Base-by-base conservation (phyloP, 768 basidiomycete genomes). In the Glaciozyma martinii region DNA sequence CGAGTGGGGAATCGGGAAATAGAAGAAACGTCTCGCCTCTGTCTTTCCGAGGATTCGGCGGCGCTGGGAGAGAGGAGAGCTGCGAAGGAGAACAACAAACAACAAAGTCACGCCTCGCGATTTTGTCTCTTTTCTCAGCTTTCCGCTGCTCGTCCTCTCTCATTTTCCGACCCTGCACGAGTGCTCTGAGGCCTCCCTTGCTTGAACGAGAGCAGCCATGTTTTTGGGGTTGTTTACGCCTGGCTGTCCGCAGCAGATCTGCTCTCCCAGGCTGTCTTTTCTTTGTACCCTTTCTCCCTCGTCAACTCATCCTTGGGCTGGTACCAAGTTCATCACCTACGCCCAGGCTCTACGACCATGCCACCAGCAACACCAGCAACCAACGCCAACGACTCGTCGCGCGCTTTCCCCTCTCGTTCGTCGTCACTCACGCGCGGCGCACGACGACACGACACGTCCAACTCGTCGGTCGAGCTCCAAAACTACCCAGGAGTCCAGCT, bases 1-100 rank as follows among this genome's bases (percentile, higher is more conserved):
- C 29, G 82, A 84, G 71, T 76, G 80, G 61, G 79, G 80, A 56
- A 78, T 86, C 66, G 29, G 27, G 6, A 44, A 42, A 54, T 42
- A 66, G 19, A 49, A 47, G n/a, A n/a, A n/a, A n/a, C n/a, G n/a
- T n/a, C n/a, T n/a, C n/a, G n/a, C n/a, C n/a, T n/a, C n/a, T 32
- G 18, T 25, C 25, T 29, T 18, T 23, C 16, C 10, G 12, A 33
- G 21, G 1, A n/a, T n/a, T n/a, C n/a, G n/a, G 33, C 21, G 19
- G 10, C 16, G 33, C 54, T 3, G 37, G 37, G 37, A 1, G 37
- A 54, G 30, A 33, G 23, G 18, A 13, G 52, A 30, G 15, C 12
- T 2, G 9, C 7, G 16, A 19, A 33, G 32, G 53, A 54, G 30
- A 32, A 23, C n/a, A 23, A 33, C 4, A 27, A 25, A 16, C 27